Evolutionary conservation across 352 stramenopile species (phyloP), one percentile per base, ranked within the genome.

Genomic region (Phytophthora tubulina): DNA sequence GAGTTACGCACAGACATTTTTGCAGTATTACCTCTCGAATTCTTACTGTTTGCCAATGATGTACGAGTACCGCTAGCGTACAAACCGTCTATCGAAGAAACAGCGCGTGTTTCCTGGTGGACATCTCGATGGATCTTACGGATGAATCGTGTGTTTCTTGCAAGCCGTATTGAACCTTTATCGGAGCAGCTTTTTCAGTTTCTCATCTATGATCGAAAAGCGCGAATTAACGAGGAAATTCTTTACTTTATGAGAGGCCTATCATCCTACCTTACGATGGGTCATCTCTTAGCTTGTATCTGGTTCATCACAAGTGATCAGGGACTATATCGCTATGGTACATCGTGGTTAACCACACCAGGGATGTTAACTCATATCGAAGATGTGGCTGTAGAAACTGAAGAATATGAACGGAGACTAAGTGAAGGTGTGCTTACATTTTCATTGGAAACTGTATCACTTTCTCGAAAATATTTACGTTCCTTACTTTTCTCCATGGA

Each of bases 391-490:
- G n/a, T n/a, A n/a, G 45, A 44, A 68, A 0, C 17, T 3, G 56
- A 44, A 45, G 57, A 63, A 45, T 6, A 13, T 35, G 74, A 8
- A 54, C 48, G 68, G 14, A 59, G 31, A 17, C 54, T 76, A 7
- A 79, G 21, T 46, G 80, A 52, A 15, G 31, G 1, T 2, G 53
- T 35, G 1, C 7, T 36, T 0, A 27, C 44, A 1, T 59, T 70
- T 32, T 36, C 35, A 7, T 45, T 76, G 27, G 17, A 69, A 6
- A 50, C 42, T 27, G 62, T 92, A 8, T 70, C 75, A 13, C 54
- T 91, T 0, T 67, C 35, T 27, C 84, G 81, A 42, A 92, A 93
- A 71, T 93, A 92, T 57, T 52, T 89, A 9, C 81, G 86, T 4
- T 84, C 84, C 3, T 74, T 94, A 35, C 75, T 90, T 38, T 91